A percentile compares a stretch with the other conserved stretches of the same genome.
Evolutionary conservation across 805 yeast genomes (phyloP).

Genomic region (Barnettozyma vustinii): DNA sequence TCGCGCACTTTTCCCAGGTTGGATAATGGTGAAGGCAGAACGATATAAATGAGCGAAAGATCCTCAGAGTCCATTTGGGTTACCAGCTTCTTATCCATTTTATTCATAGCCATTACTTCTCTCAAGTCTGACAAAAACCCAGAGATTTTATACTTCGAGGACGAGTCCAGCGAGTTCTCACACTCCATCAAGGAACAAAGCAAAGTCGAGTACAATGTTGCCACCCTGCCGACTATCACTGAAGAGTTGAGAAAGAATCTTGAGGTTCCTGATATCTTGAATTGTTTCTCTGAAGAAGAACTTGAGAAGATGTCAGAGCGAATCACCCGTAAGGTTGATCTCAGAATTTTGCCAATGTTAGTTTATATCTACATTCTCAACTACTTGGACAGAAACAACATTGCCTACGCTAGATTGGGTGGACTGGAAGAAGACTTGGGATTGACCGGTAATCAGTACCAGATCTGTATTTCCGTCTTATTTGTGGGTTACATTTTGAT

Average conservation of each 20-base stretch:
- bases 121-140: neutral
- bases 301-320: constrained; percentile 37
- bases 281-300: constrained; percentile 32
- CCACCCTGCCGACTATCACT: constrained; percentile 6
- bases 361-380: constrained; percentile 47
- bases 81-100: too few relatives aligned
- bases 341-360: constrained; percentile 44
- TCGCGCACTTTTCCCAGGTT: neutral
- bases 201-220: neutral
- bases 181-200: neutral
- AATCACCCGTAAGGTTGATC: constrained; percentile 43
- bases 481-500: constrained; percentile 48
- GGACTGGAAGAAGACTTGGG: constrained; percentile 42
- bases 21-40: too few relatives aligned
- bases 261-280: constrained; percentile 21
- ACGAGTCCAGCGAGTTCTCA: neutral
- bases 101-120: neutral
- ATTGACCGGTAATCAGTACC: constrained; percentile 38
- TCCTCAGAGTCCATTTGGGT: too few relatives aligned
- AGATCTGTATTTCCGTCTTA: constrained; percentile 47
- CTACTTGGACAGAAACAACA: constrained; percentile 44
- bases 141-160: neutral
- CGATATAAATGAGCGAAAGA: too few relatives aligned
- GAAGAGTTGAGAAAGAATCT: constrained; percentile 12
- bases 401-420: constrained; percentile 45